Evolutionary conservation across 192 early-diverging fungal genomes (phyloP).

Genomic region (Coemansia sp.): DNA sequence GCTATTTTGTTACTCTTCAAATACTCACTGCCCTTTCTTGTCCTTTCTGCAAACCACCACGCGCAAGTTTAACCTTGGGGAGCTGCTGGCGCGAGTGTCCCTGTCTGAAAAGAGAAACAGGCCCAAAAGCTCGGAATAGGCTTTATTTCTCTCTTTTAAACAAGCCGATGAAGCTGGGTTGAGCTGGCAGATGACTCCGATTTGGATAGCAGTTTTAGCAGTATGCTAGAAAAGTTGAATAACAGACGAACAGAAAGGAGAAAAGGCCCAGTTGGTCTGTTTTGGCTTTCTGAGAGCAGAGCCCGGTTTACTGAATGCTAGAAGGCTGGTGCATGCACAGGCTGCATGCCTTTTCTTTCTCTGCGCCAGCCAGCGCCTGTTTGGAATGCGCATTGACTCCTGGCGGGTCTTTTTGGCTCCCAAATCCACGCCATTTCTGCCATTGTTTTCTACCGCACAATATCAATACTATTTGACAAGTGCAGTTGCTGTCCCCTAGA

Average conservation of each 20-base stretch:
- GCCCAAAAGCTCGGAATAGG: not conserved
- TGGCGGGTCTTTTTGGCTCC: not conserved
- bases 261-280: not conserved
- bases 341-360: not conserved
- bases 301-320: not conserved
- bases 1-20: not conserved
- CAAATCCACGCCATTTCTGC: not conserved
- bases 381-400: slow-evolving; percentile 2
- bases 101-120: not conserved
- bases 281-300: too few species aligned
- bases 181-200: not conserved
- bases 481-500: too few species aligned
- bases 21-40: not conserved
- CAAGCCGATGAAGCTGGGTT: not conserved
- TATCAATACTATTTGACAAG: too few species aligned
- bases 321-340: not conserved
- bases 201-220: not conserved
- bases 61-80: slow-evolving; percentile 2
- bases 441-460: too few species aligned
- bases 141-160: too few species aligned
- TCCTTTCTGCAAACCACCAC: not conserved
- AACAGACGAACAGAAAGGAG: not conserved
- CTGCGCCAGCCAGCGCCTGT: not conserved
- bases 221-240: not conserved
- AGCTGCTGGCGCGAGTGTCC: not conserved